These are phyloP conservation scores for Solanum sejunctum DNA, from an alignment of 257 asterid genomes.

Conservation along the genomic window DNA sequence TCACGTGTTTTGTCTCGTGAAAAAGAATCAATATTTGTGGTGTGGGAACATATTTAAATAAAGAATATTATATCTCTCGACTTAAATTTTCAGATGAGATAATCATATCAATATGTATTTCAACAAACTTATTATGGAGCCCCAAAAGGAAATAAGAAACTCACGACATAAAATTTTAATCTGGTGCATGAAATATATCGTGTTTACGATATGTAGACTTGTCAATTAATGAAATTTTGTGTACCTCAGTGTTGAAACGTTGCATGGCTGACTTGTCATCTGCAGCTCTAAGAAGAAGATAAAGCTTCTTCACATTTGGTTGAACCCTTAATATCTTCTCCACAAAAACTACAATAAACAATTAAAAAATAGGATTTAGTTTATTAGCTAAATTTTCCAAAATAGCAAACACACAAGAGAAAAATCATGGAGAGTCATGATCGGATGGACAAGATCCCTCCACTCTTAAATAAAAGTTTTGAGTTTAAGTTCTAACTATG, in stretches of 20 bases:
- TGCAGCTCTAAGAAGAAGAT: conserved; percentile 73
- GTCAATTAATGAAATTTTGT: not conserved
- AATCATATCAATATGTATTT: not conserved
- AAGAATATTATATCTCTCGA: not conserved
- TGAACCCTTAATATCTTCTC: conserved; percentile 79
- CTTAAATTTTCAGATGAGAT: not conserved
- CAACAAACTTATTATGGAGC: not conserved
- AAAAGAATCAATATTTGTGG: not conserved
- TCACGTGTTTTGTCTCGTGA: not conserved
- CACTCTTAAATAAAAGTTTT: not conserved
- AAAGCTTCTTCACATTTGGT: conserved; percentile 75
- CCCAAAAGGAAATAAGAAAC: not conserved
- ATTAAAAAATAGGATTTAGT: not conserved
- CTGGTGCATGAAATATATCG: not conserved
- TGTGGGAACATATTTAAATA: not conserved
- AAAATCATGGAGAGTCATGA: not conserved
- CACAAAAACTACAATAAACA: conserved; percentile 43
- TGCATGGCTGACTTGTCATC: conserved; percentile 47
- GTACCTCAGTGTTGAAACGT: conserved; percentile 72
- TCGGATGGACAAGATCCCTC: not conserved
- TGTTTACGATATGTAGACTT: no score
- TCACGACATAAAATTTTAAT: not conserved
- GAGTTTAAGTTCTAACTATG: not conserved
- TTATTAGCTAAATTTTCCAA: not conserved
- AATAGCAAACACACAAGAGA: not conserved